Evolutionary conservation across 2,329 filamentous ascomycete genomes (phyloP).

Genomic region (Phoma sp.): DNA sequence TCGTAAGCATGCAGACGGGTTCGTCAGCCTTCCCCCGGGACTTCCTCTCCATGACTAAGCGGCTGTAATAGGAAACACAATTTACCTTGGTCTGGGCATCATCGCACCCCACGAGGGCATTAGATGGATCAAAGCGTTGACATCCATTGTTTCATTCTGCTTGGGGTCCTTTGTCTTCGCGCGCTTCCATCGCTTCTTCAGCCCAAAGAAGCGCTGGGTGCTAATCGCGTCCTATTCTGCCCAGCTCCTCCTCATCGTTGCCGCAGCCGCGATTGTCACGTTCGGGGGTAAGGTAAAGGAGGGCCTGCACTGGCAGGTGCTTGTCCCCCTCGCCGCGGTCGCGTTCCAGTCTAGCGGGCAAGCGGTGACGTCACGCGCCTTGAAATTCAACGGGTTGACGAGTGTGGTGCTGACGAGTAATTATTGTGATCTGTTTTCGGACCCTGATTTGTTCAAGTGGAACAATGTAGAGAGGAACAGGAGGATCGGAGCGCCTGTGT

Average conservation of each 20-base stretch:
- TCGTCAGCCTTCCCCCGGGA: conserved; percentile 25
- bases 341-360: conserved; percentile 81
- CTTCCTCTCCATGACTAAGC: not conserved
- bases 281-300: conserved; percentile 46
- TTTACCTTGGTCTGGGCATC: conserved; percentile 79
- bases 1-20: conserved; percentile 86
- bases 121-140: conserved; percentile 74
- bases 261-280: conserved; percentile 52
- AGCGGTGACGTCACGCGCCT: conserved; percentile 73
- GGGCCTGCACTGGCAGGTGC: conserved; percentile 56
- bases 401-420: conserved; percentile 82
- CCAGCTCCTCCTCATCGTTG: conserved; percentile 51
- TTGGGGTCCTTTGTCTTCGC: conserved; percentile 74
- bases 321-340: conserved; percentile 71
- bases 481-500: conserved; percentile 56
- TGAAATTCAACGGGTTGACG: conserved; percentile 73
- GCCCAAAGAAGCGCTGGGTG: conserved; percentile 68
- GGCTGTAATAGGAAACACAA: conserved; percentile 65
- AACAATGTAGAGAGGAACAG: conserved; percentile 61
- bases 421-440: conserved; percentile 80
- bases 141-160: conserved; percentile 73
- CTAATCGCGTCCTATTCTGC: conserved; percentile 56
- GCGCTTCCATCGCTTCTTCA: conserved; percentile 68
- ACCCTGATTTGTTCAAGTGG: conserved; percentile 58
- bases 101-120: conserved; percentile 59